Conservation (phyloP, 108 stramenopile species). For the Cyclotella sp. region DNA sequence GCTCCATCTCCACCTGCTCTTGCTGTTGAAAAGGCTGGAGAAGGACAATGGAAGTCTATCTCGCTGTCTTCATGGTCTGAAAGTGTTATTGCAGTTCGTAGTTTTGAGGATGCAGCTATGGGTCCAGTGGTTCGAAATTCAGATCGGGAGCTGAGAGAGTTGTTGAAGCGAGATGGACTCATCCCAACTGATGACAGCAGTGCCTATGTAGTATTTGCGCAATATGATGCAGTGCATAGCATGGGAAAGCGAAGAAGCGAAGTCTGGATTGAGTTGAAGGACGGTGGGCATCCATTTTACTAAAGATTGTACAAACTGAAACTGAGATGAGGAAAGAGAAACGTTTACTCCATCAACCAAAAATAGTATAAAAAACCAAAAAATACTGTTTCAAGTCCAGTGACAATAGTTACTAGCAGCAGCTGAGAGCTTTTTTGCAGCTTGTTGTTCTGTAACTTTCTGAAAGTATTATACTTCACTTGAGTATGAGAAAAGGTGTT, state of each 20-base stretch:
- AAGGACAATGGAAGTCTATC: constrained; percentile 58
- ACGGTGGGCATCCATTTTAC: constrained; percentile 67
- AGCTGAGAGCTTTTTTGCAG: no score
- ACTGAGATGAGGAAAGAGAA: no score
- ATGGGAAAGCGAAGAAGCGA: constrained; percentile 88
- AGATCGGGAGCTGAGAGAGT: constrained; percentile 60
- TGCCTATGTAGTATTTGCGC: constrained; percentile 74
- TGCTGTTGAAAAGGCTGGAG: constrained; percentile 56
- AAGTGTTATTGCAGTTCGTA: constrained; percentile 75
- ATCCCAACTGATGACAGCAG: constrained; percentile 34
- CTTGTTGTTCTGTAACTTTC: no score
- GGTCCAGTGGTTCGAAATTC: constrained; percentile 81
- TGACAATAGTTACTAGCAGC: no score
- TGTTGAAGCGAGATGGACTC: constrained; percentile 73
- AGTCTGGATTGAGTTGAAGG: constrained; percentile 87
- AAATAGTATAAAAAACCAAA: no score
- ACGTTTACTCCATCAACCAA: no score
- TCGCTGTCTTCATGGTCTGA: constrained; percentile 50
- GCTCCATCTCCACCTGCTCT: constrained; percentile 49
- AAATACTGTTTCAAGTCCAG: no score
- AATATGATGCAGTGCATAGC: constrained; percentile 91
- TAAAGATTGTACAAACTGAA: no score
- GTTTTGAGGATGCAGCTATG: constrained; percentile 81
- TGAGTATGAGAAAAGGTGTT: no score
- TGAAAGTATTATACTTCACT: no score